Conservation (phyloP, 208 protist species). For the Wallacemonas collosoma region DNA sequence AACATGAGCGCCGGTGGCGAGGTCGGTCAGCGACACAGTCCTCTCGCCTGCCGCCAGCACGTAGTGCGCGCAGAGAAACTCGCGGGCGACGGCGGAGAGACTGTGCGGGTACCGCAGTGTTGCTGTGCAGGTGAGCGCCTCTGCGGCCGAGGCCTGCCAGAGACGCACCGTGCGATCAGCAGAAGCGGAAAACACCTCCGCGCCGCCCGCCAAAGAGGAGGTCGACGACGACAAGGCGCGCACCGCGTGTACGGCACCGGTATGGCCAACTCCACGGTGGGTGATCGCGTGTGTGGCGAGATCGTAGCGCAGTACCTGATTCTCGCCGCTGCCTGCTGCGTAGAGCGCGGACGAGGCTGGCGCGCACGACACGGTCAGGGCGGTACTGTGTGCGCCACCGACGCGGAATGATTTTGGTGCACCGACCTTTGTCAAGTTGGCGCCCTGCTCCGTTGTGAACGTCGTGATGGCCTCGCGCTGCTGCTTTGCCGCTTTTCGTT, state of each 20-base stretch:
- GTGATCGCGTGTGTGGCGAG: slow-evolving; percentile 21
- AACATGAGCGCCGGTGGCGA: slow-evolving; percentile 37
- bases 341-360: slow-evolving; percentile 3
- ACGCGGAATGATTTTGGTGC: slow-evolving; percentile 14
- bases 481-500: slow-evolving; percentile 44
- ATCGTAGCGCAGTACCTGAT: slow-evolving; percentile 46
- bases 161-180: slow-evolving; percentile 99
- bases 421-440: slow-evolving; percentile 16
- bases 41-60: slow-evolving; percentile 33
- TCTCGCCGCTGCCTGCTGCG: slow-evolving; percentile 16
- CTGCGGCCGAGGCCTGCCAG: slow-evolving; percentile 72
- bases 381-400: slow-evolving; percentile 14
- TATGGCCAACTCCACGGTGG: slow-evolving; percentile 53
- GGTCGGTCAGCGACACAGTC: slow-evolving; percentile 37
- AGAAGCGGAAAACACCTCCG: slow-evolving; percentile 93
- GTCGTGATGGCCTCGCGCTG: slow-evolving; percentile 28
- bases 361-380: slow-evolving; percentile 19
- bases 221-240: slow-evolving; percentile 3
- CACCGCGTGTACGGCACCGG: slow-evolving; percentile 56
- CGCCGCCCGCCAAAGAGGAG: slow-evolving; percentile 1
- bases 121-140: slow-evolving; percentile 33
- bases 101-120: slow-evolving; percentile 53
- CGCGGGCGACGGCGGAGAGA: slow-evolving; percentile 34
- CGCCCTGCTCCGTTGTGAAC: slow-evolving; percentile 29
- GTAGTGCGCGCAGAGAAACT: slow-evolving; percentile 35